Percentiles rank a stretch among this genome's conserved stretches.
Conservation (phyloP, 306 rosid species). For the Cucurbita moschata region DNA sequence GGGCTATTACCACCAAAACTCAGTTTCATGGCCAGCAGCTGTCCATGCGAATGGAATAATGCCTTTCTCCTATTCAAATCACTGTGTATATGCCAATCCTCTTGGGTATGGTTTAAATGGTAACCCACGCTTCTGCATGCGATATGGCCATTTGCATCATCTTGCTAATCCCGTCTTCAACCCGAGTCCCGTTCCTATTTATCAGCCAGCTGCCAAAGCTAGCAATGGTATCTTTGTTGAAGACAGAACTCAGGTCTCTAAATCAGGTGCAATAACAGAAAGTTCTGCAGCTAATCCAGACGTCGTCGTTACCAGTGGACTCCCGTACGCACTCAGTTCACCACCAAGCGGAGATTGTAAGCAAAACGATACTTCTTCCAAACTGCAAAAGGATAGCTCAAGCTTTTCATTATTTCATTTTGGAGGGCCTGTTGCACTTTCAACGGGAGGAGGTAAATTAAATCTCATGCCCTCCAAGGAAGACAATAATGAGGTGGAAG, state of each 20-base stretch:
- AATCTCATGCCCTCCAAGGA: conserved; percentile 26
- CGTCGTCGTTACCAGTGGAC: conserved; percentile 23
- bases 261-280: conserved; percentile 32
- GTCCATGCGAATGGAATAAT: conserved; percentile 52
- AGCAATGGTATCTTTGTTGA: conserved; percentile 27
- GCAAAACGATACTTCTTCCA: conserved; percentile 32
- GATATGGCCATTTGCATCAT: conserved; percentile 67
- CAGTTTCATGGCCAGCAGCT: conserved; percentile 77
- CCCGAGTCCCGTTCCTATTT: conserved; percentile 48
- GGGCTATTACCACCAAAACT: conserved; percentile 76
- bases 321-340: conserved; percentile 17
- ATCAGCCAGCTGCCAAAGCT: conserved; percentile 44
- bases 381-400: conserved; percentile 20
- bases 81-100: conserved; percentile 55
- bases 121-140: conserved; percentile 68
- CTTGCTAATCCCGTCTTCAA: conserved; percentile 42
- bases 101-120: conserved; percentile 73
- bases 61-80: conserved; percentile 55
- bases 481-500: conserved; percentile 30
- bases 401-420: conserved; percentile 85
- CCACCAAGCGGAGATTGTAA: conserved; percentile 21
- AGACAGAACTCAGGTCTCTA: conserved; percentile 25
- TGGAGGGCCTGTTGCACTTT: conserved; percentile 78
- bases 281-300: conserved; percentile 31
- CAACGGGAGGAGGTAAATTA: conserved; percentile 34